Base-by-base conservation (phyloP, 345 rosid species). In the Firmiana major region DNA sequence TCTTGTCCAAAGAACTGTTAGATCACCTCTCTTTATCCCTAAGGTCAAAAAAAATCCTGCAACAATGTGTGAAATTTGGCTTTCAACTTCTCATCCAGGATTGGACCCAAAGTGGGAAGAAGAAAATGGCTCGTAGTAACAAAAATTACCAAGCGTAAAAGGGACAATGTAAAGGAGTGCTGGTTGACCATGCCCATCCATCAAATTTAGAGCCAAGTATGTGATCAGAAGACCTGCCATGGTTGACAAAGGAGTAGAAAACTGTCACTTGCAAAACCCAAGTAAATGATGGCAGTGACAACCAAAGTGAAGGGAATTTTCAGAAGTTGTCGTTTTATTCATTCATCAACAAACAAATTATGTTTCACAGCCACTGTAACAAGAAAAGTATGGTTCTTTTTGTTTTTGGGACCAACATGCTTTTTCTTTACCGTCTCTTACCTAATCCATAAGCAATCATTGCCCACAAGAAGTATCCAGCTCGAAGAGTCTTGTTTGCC, bases 171-270 rank as follows among this genome's bases (percentile, higher is more conserved):
- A 96, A 67, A 93, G 94, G 80, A 93, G 79, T 24, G 99, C 99
- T 0, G 97, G 98, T 79, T 93, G 98, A 58, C 99, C 99, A 12
- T 90, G 99, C n/a, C 98, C 98, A 75, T 92, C 98, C 98, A 93
- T 93, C 81, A 96, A 83, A 84, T 92, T 92, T 43, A 96, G 82
- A 40, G 98, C 99, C 77, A 96, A 93, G 53, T 96, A 96, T 28
- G 98, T 96, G 36, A 96, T 81, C 63, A 96, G 90, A 85, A 96
- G 99, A 85, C 98, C 98, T 96, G 88, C 73, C 75, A 68, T 75
- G 24, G 43, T 65, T 45, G 7, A 51, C 19, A 57, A 72, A 34
- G 53, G 42, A 19, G 71, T 28, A 28, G 59, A 51, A 49, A 31
- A 71, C 22, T 17, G 28, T 71, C 43, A 71, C 34, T 71, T 71